Evolutionary conservation across 192 early-diverging fungal species (phyloP).

Genomic region (Linnemannia hyalina): DNA sequence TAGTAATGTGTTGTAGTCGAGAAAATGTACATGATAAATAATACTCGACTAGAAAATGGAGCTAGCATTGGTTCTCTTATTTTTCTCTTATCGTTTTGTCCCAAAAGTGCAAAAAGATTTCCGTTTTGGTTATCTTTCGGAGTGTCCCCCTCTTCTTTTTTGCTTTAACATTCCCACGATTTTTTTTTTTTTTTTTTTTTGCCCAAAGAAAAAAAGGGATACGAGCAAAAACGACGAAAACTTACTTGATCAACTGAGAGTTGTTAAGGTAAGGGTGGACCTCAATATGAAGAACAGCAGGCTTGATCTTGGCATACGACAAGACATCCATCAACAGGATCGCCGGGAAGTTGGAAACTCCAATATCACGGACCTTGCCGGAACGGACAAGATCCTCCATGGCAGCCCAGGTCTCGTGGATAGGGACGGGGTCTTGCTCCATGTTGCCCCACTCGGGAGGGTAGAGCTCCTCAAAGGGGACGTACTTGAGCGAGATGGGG

Average conservation of each 20-base stretch:
- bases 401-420: slow-evolving; percentile 75
- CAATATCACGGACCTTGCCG: slow-evolving; percentile 69
- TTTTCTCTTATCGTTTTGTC: not conserved
- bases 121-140: not conserved
- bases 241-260: slow-evolving; percentile 70
- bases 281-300: slow-evolving; percentile 82
- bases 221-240: not conserved
- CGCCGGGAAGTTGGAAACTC: slow-evolving; percentile 79
- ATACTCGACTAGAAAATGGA: not conserved
- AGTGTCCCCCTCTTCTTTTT: not conserved
- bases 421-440: slow-evolving; percentile 58
- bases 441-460: slow-evolving; percentile 65
- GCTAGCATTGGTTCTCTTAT: not conserved
- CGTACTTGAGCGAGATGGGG: slow-evolving; percentile 71
- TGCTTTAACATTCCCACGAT: not conserved
- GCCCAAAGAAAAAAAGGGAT: not conserved
- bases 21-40: not conserved
- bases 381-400: slow-evolving; percentile 79
- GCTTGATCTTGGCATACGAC: slow-evolving; percentile 69
- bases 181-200: not conserved
- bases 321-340: slow-evolving; percentile 69
- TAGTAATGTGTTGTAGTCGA: not conserved
- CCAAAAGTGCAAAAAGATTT: not conserved
- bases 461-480: slow-evolving; percentile 56
- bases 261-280: slow-evolving; percentile 83